These are phyloP conservation scores for Raphanus hybrid DNA, from an alignment of 441 rosid species.

Conservation along the genomic window DNA sequence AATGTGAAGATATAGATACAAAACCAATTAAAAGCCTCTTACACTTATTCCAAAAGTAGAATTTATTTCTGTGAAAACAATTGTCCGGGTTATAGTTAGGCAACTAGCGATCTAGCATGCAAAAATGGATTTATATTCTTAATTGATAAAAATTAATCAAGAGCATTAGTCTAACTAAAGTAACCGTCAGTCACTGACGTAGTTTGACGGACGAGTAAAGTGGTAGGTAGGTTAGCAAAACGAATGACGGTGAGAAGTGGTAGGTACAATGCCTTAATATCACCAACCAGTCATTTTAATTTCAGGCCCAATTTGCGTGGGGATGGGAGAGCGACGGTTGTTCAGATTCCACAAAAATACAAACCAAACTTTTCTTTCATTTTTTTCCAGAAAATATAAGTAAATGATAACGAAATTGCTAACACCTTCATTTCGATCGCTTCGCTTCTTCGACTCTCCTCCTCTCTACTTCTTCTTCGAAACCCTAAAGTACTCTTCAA, in stretches of 20 bases:
- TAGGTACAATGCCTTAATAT: constrained; percentile 15
- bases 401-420: constrained; percentile 36
- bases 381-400: background rate
- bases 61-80: background rate
- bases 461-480: constrained; percentile 7
- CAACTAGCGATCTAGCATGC: background rate
- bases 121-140: background rate
- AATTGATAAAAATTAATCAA: background rate
- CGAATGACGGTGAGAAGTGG: background rate
- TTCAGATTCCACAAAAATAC: background rate
- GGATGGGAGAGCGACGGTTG: constrained; percentile 3
- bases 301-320: constrained; percentile 10
- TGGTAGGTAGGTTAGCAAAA: background rate
- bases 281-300: constrained; percentile 27
- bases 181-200: background rate
- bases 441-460: constrained; percentile 33
- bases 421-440: constrained; percentile 18
- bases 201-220: constrained; percentile 30
- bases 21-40: background rate
- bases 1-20: background rate
- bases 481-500: constrained; percentile 36
- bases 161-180: background rate
- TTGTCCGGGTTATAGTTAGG: background rate
- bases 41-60: background rate
- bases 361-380: background rate